Base-by-base conservation (phyloP, 495 filamentous ascomycete genomes). In the Penicillium crystallinum region DNA sequence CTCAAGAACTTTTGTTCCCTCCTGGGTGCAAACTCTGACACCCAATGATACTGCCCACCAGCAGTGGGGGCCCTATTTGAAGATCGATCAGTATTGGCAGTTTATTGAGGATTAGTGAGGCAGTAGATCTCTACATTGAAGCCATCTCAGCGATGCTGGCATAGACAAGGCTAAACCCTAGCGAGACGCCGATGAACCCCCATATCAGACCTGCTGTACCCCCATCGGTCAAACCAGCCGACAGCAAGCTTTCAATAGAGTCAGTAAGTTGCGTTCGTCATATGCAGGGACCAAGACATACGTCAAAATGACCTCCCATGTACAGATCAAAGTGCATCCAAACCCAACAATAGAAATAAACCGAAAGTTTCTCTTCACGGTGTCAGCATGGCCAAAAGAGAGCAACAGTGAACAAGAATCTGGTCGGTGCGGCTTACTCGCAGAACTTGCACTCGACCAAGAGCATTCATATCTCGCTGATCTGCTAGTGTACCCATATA, bases 21-120 rank as follows among this genome's bases (percentile, higher is more conserved):
- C 5, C 55, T 61, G 15, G 81, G 80, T 10, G 81, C 75, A 54
- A 83, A 77, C 52, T 82, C 80, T 5, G 75, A 82, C 6, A 83
- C 78, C 81, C 81, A 85, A 52, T 80, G 76, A 46, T 80, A 80
- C 49, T 80, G 76, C 18, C 76, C 75, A 38, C 76, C 75, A 17
- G 74, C 69, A 36, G 74, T 77, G 17, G 75, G 74, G 17, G 75
- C 72, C 66, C 74, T 76, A 42, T 29, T 1, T 31, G 8, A 19
- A 1, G 9, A 50, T 49, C 14, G 49, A 33, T n/a, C 25, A 39
- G 18, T 7, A 41, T 4, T 12, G 23, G 4, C 3, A 14, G 6
- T 8, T 1, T 22, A 36, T 9, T 42, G 8, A 30, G 11, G 4
- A 2, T 0, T 10, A n/a, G 14, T 4, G 3, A 11, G n/a, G 2